phyloP scores from a whole-genome alignment of 257 asterid species.

The Capsicum pubescens region DNA sequence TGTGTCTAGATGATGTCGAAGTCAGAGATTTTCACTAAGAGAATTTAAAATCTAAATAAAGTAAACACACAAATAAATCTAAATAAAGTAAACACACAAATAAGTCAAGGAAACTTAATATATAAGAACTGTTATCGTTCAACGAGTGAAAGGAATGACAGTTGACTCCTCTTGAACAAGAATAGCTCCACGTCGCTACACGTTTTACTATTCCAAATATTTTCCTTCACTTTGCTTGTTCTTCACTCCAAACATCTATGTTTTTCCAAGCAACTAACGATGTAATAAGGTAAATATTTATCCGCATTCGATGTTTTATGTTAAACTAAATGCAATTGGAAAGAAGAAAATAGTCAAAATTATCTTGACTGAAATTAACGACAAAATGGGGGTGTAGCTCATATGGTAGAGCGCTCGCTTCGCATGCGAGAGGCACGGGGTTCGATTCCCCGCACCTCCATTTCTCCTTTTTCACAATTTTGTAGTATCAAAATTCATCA shows the following conservation, averaged over 20 bases:
- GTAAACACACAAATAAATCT: neutral
- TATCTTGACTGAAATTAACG: too few species aligned
- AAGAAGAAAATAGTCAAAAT: too few species aligned
- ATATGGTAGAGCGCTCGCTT: constrained; percentile 99
- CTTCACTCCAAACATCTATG: neutral
- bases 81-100: neutral
- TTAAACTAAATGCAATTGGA: neutral
- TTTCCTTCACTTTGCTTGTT: neutral
- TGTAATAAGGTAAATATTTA: neutral
- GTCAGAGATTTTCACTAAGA: neutral
- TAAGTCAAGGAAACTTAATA: neutral
- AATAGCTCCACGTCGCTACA: neutral
- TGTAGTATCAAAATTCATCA: too few species aligned
- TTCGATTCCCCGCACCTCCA: constrained; percentile 99
- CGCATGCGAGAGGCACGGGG: constrained; percentile 99
- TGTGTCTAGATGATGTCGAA: neutral
- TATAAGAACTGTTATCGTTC: neutral
- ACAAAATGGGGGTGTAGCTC: constrained; percentile 87
- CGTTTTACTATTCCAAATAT: neutral
- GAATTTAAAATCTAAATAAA: neutral
- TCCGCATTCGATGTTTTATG: neutral
- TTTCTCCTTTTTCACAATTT: too few species aligned
- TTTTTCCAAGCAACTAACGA: neutral
- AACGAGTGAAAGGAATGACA: neutral
- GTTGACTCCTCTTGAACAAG: neutral